phyloP scores from a whole-genome alignment of 176 grass and related monocot species.

The Cymbopogon citratus region DNA sequence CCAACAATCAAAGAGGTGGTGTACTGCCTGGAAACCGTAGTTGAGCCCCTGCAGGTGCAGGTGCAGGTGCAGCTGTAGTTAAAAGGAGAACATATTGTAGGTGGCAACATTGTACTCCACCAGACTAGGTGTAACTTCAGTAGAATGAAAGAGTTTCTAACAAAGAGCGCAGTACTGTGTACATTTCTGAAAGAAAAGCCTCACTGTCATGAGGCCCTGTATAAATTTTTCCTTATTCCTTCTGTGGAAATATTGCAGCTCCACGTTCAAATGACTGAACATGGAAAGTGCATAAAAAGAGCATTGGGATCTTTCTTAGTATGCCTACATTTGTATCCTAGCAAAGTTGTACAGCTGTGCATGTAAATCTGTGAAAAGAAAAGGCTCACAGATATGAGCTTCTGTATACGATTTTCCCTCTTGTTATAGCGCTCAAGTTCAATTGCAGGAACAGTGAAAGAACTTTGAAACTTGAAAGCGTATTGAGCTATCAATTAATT shows the following conservation, averaged over 20 bases:
- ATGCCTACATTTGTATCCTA: neutral
- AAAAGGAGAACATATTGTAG: conserved; percentile 9
- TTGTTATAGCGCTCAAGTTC: neutral
- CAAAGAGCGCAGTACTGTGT: conserved; percentile 13
- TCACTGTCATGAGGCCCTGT: neutral
- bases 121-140: conserved; percentile 16
- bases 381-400: neutral
- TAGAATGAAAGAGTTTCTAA: conserved; percentile 31
- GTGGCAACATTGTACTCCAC: conserved; percentile 15
- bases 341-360: neutral
- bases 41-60: conserved; percentile 21
- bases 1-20: conserved; percentile 70
- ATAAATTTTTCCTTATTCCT: neutral
- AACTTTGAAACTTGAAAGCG: neutral
- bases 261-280: neutral
- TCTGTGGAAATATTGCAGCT: neutral
- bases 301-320: neutral
- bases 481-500: neutral
- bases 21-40: conserved; percentile 45
- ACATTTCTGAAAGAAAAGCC: conserved; percentile 24
- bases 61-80: neutral
- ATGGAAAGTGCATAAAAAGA: neutral
- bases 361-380: conserved; percentile 12
- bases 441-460: neutral
- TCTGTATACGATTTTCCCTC: neutral